Evolutionary conservation across 2,329 filamentous ascomycete genomes (phyloP), one percentile per base, ranked within the genome.

Genomic region (Nakataea oryzae): DNA sequence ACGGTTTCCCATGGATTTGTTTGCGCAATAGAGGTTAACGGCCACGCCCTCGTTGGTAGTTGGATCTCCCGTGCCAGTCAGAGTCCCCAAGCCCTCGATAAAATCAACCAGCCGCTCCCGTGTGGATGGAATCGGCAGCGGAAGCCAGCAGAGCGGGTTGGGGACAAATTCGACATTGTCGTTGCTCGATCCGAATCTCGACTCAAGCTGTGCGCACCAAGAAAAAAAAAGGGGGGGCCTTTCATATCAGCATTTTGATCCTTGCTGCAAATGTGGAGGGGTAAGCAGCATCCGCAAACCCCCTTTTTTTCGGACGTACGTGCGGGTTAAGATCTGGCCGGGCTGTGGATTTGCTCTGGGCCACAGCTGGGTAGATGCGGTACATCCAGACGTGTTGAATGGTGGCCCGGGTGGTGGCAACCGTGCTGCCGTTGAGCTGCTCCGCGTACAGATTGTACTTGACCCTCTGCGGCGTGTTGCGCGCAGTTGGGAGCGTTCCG

Each of bases 41-140:
- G 79, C 79, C 9, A 83, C 67, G 2, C 80, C 80, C 64, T 81
- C 76, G 28, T 75, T 71, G 2, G 80, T 70, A 1, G 78, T 77
- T 3, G 80, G 78, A 50, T 82, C 79, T 3, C 80, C 80, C 8
- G 76, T 76, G 6, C 80, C 80, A 13, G 74, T 78, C 1, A 82
- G 69, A 0, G 79, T 80, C 64, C 78, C 77, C 2, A 82, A 72
- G 1, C 80, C 80, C 34, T 77, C 70, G 2, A 76, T 69, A 61
- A 81, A 81, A 62, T 80, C 78, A 14, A 78, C 72, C 56, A n/a
- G 17, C 14, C 9, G n/a, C 30, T 27, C 54, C 24, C 57, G 34
- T 29, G 47, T 41, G 27, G 62, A 61, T n/a, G 66, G 63, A 6
- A 70, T 55, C 0, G 69, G 65, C 57, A 81, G 78, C 3, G 79